Evolutionary conservation across 2,329 filamentous ascomycete species (phyloP), one percentile per base, ranked within the genome.

Genomic region (Fusarium torreyae): DNA sequence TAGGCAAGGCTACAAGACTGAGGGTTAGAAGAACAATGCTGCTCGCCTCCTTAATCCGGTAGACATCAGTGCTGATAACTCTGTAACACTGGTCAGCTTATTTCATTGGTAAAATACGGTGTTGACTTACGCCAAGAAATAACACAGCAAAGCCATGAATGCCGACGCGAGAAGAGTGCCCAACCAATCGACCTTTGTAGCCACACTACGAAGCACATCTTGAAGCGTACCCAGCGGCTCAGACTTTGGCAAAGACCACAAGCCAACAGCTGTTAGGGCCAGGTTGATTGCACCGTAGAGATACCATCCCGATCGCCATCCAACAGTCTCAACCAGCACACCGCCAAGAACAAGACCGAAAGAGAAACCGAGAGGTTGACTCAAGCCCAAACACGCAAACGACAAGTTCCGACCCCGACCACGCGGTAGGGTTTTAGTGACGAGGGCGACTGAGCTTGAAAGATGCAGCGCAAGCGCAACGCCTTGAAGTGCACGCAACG

Each of bases 131-230:
- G 84, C 84, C n/a, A 88, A 77, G n/a, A 85, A 79, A 68, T 88
- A 88, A 3, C 81, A 86, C 3, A 88, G 74, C 53, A 86, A 74
- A 1, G 81, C 83, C 63, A 88, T 77, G 18, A 79, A 82, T 0
- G 79, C 74, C 36, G 82, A 84, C 2, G 82, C 82, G 5, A 88
- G 79, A 1, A 80, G 22, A 1, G 84, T 84, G 0, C 87, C 87
- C 22, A 86, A 66, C 86, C 86, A 88, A 64, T 88, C 87, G 44
- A 89, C 81, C 15, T 86, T 83, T 1, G 70, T 77, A 36, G 50
- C 68, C 11, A 77, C 33, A 13, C 71, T 60, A 3, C 39, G 22
- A 28, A 70, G 70, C n/a, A 75, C 70, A 44, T 68, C 72, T 48
- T 42, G 65, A 50, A 73, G 60, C 11, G 70, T 70, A 7, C 69